Percentiles rank a stretch among this genome's conserved stretches.
Conservation (phyloP, 2,329 filamentous ascomycete species). For the Metarhizium guizhouense region DNA sequence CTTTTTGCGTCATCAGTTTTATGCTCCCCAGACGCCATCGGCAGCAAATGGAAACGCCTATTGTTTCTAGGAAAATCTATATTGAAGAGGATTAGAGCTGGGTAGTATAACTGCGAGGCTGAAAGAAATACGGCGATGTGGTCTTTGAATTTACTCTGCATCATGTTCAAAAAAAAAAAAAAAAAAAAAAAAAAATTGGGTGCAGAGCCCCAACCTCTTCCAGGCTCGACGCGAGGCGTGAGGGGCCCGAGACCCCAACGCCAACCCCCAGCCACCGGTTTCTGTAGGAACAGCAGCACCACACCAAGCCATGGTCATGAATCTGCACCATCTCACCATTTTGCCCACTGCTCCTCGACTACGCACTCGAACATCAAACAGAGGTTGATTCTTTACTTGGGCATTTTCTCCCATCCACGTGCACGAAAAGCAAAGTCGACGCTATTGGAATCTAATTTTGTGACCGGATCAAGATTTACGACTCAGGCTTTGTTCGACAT, state of each 20-base stretch:
- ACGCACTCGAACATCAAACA: neutral
- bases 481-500: neutral
- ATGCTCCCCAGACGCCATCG: neutral
- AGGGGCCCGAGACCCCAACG: neutral
- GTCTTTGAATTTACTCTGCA: too few species aligned
- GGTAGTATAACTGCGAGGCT: too few species aligned
- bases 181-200: too few species aligned
- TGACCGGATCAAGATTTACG: neutral
- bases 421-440: neutral
- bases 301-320: neutral
- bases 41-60: too few species aligned
- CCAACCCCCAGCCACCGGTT: slow-evolving; percentile 19
- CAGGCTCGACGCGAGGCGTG: too few species aligned
- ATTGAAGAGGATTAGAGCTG: too few species aligned
- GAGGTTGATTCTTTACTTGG: neutral
- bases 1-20: slow-evolving; percentile 21
- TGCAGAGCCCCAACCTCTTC: neutral
- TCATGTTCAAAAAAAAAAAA: too few species aligned
- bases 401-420: neutral
- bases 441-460: neutral
- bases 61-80: too few species aligned
- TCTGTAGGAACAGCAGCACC: slow-evolving; percentile 17
- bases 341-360: neutral
- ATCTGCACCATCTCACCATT: neutral
- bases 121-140: too few species aligned